Evolutionary conservation across 2,329 filamentous ascomycete species (phyloP).

Genomic region (Raffaelea albimanens): DNA sequence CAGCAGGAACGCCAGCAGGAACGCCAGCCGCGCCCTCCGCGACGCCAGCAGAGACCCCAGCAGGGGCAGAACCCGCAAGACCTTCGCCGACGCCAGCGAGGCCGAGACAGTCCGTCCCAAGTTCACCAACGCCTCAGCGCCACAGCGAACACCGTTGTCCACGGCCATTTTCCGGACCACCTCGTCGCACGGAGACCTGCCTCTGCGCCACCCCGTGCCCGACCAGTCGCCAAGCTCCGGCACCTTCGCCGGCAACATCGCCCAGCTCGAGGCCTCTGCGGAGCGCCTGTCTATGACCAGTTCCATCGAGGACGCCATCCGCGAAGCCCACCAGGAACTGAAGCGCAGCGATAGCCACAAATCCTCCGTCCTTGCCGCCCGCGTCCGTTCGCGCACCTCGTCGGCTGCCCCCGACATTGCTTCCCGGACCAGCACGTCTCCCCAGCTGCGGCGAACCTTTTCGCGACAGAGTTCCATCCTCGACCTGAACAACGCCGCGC

Average conservation of each 20-base stretch:
- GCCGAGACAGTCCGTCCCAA: slow-evolving; percentile 7
- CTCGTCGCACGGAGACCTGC: slow-evolving; percentile 33
- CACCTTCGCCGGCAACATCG: slow-evolving; percentile 57
- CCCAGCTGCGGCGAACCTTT: slow-evolving; percentile 15
- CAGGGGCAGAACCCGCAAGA: too few relatives aligned
- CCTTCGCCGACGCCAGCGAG: too few relatives aligned
- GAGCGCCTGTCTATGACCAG: slow-evolving; percentile 65
- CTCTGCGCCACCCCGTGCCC: slow-evolving; percentile 49
- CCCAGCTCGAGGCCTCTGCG: slow-evolving; percentile 64
- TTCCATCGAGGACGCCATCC: slow-evolving; percentile 70
- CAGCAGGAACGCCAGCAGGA: background rate
- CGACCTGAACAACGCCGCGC: slow-evolving; percentile 56
- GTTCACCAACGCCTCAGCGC: slow-evolving; percentile 1
- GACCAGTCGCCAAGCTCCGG: slow-evolving; percentile 53
- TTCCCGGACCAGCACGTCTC: slow-evolving; percentile 11
- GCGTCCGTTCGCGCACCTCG: slow-evolving; percentile 5
- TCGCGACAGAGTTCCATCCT: slow-evolving; percentile 49
- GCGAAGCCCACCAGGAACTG: slow-evolving; percentile 60
- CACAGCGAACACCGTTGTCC: background rate
- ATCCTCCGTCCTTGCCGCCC: slow-evolving; percentile 49
- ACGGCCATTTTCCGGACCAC: slow-evolving; percentile 38
- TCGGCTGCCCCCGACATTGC: slow-evolving; percentile 20
- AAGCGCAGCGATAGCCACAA: slow-evolving; percentile 60
- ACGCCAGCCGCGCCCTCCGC: background rate
- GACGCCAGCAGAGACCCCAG: too few relatives aligned